Evolutionary conservation across 257 asterid species (phyloP), one percentile per base, ranked within the genome.

Genomic region (Coffea eugenioides): DNA sequence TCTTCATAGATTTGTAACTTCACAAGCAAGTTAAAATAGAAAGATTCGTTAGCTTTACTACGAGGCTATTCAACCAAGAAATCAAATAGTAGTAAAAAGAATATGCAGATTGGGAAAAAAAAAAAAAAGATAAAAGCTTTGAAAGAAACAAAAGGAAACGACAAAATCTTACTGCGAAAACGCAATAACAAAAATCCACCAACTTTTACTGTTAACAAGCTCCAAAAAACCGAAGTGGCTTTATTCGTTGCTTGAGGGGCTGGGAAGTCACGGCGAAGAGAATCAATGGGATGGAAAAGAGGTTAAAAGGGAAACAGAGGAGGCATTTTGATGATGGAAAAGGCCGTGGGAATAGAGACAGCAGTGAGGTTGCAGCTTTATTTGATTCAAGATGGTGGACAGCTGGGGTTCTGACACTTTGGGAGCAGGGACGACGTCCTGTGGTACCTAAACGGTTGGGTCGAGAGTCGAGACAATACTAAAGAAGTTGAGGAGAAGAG

Each of bases 11-110:
- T 6, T 16, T 9, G 46, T 48, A 68, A 64, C 43, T 34, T 9
- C 67, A 61, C 56, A 48, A 36, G n/a, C 23, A 12, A 52, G 18
- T 75, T 23, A 41, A 41, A 75, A 8, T 21, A 61, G 27, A 39
- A 64, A 75, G 79, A 75, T 75, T 75, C 71, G 71, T 61, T 48
- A 59, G 52, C 68, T 5, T 39, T 73, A 31, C 20, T 73, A 31
- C 27, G 62, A 48, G 64, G 46, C 62, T 77, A 25, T 51, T 56
- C n/a, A 62, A 80, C 16, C 68, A 80, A 11, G 39, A 77, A 76
- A 69, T 5, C 9, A 14, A 20, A 8, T 12, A 64, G 27, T 31
- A 65, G 20, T 0, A 4, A 57, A 16, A 31, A 69, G 4, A 52
- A 20, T 0, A 76, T 15, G 20, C 45, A 27, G 45, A 2, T 16